Evolutionary conservation across 2,329 filamentous ascomycete genomes (phyloP), one percentile per base, ranked within the genome.

Genomic region (Tolypocladium album): DNA sequence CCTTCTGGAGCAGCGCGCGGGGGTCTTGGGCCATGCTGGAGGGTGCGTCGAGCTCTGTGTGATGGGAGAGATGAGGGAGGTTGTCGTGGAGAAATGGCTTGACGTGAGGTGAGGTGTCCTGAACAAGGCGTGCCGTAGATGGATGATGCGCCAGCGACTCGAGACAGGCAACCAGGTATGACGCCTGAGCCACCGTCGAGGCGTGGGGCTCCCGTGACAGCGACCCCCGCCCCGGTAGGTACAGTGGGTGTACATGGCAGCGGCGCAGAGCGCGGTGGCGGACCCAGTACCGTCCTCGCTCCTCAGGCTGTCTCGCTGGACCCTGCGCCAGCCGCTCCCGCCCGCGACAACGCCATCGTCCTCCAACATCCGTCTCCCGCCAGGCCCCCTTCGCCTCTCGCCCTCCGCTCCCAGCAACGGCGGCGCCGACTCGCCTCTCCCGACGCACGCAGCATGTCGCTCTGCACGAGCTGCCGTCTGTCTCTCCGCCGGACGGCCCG

Each of bases 1-100:
- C 89, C 82, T 92, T 90, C 75, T 92, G 88, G 56, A 93, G 80
- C 60, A 94, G 79, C 65, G 85, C 87, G 72, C 88, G 85, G 63
- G 89, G 89, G 74, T 93, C 89, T 79, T 88, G 85, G 64, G 87
- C 80, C 88, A 92, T 92, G 68, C 39, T 66, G 63, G 60, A 47
- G 62, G 57, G 17, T 15, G 11, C 31, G 4, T 38, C 20, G 31
- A 22, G 31, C 50, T 38, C 50, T 55, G 9, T 22, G 4, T 3
- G 4, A 34, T 13, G 31, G n/a, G 31, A 8, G 11, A 12, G 31
- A 6, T 0, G 50, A 2, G 11, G 31, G 4, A 15, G 50, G 6
- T 17, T 36, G 31, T 22, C 50, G 50, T 38, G n/a, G 31, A 58
- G 58, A 36, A 3, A 36, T 24, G 13, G 43, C 3, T 27, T 7